Evolutionary conservation across 2,329 filamentous ascomycete species (phyloP).

Genomic region (Ilyonectria destructans): DNA sequence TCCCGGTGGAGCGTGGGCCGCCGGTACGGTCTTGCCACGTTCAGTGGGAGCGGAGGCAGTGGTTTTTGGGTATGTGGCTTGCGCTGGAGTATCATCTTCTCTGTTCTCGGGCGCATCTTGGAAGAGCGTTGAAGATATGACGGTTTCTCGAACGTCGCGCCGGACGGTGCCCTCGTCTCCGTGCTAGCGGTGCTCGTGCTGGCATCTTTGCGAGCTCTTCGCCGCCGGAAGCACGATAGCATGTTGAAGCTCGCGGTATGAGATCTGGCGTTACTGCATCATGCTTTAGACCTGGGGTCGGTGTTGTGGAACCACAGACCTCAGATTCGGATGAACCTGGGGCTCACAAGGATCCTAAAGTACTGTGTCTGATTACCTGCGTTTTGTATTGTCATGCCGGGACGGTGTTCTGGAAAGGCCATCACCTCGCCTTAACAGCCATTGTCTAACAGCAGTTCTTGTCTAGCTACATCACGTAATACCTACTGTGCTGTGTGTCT

Average conservation of each 20-base stretch:
- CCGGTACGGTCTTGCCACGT: background rate
- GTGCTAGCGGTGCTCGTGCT: background rate
- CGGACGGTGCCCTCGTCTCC: background rate
- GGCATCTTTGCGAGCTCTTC: slow-evolving; percentile 1
- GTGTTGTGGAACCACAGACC: too few species aligned
- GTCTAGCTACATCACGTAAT: too few species aligned
- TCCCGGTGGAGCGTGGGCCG: background rate
- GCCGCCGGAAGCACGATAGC: slow-evolving; percentile 3
- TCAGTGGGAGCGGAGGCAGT: background rate
- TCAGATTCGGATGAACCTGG: too few species aligned
- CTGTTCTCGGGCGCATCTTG: slow-evolving; percentile 2
- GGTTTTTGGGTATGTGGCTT: slow-evolving; percentile 4
- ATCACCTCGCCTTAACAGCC: too few species aligned
- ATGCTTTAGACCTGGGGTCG: too few species aligned
- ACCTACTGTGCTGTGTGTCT: too few species aligned
- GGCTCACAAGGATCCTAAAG: too few species aligned
- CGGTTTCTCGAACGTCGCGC: slow-evolving; percentile 3
- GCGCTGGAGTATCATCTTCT: background rate
- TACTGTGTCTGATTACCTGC: too few species aligned
- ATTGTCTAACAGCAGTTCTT: too few species aligned
- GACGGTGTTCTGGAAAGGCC: too few species aligned
- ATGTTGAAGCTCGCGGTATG: background rate
- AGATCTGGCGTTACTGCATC: too few species aligned
- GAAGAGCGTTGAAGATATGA: slow-evolving; percentile 4
- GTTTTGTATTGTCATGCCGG: too few species aligned